Evolutionary conservation across 371 early-diverging fungal species (phyloP).

Genomic region (Apophysomyces elegans): DNA sequence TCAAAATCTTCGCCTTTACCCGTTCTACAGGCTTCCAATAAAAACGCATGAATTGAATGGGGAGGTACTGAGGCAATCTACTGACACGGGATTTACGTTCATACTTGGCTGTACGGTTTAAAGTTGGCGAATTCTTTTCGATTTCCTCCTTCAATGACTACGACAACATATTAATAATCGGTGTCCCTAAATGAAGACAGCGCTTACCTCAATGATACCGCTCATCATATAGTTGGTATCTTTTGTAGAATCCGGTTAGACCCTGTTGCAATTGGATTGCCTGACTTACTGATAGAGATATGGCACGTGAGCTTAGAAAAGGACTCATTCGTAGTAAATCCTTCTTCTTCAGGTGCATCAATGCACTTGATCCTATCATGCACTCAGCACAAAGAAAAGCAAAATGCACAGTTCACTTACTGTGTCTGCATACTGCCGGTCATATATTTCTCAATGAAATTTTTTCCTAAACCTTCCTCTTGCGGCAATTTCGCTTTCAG

Average conservation of each 20-base stretch:
- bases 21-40: conserved; percentile 91
- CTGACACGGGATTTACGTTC: conserved; percentile 76
- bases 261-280: too few relatives aligned
- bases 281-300: conserved; percentile 67
- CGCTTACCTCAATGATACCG: conserved; percentile 57
- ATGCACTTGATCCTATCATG: conserved; percentile 64
- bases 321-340: conserved; percentile 61
- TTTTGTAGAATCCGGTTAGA: conserved; percentile 10
- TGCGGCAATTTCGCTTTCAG: conserved; percentile 70
- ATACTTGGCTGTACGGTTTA: conserved; percentile 82
- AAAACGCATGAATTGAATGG: conserved; percentile 93
- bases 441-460: conserved; percentile 87
- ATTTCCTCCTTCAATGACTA: conserved; percentile 77
- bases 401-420: conserved; percentile 23
- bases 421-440: conserved; percentile 69
- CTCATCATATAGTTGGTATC: conserved; percentile 72
- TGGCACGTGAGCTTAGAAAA: conserved; percentile 87
- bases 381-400: not conserved
- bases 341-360: conserved; percentile 82
- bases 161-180: conserved; percentile 19
- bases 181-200: conserved; percentile 7
- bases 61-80: conserved; percentile 88
- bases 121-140: conserved; percentile 87
- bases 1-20: conserved; percentile 90
- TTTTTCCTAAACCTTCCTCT: conserved; percentile 48